Evolutionary conservation across 2,329 filamentous ascomycete genomes (phyloP).

Genomic region (Colletotrichum viniferum): DNA sequence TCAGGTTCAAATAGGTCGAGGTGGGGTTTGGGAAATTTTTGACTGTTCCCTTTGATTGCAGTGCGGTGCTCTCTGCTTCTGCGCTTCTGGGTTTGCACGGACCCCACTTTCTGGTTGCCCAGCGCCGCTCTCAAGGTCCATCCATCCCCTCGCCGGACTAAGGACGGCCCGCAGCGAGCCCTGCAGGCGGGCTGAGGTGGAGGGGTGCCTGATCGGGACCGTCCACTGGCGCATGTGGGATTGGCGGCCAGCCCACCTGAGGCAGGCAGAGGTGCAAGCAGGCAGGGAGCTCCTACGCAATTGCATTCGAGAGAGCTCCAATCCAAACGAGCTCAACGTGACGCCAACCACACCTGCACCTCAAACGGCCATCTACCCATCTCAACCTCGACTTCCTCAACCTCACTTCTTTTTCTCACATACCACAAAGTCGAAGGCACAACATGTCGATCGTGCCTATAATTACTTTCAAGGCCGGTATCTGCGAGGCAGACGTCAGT

Average conservation of each 20-base stretch:
- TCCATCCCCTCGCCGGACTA: conserved; percentile 21
- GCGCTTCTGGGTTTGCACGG: conserved; percentile 12
- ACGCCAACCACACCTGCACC: conserved; percentile 1
- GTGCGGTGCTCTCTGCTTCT: conserved; percentile 18
- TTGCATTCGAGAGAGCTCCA: conserved; percentile 14
- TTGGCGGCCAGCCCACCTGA: neutral
- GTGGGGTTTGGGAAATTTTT: conserved; percentile 49
- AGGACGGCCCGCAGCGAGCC: conserved; percentile 17
- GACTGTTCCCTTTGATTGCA: conserved; percentile 24
- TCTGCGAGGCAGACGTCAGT: conserved; percentile 83
- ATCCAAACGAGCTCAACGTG: conserved; percentile 6
- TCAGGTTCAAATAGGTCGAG: conserved; percentile 28
- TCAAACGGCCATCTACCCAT: neutral
- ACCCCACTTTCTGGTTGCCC: conserved; percentile 18
- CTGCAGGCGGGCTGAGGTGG: neutral
- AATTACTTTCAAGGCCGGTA: conserved; percentile 96
- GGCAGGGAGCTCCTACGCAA: conserved; percentile 22
- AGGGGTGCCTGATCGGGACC: neutral
- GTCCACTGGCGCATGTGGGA: neutral
- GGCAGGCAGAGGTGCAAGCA: neutral
- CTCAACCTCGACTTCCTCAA: neutral
- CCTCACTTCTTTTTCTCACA: neutral
- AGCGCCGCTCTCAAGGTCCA: neutral
- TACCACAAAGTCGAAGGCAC: neutral
- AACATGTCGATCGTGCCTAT: conserved; percentile 83